Percentiles rank a stretch among this genome's conserved stretches.
Evolutionary conservation across 352 stramenopile genomes (phyloP).

Genomic region (Thraustochytrium sp.): DNA sequence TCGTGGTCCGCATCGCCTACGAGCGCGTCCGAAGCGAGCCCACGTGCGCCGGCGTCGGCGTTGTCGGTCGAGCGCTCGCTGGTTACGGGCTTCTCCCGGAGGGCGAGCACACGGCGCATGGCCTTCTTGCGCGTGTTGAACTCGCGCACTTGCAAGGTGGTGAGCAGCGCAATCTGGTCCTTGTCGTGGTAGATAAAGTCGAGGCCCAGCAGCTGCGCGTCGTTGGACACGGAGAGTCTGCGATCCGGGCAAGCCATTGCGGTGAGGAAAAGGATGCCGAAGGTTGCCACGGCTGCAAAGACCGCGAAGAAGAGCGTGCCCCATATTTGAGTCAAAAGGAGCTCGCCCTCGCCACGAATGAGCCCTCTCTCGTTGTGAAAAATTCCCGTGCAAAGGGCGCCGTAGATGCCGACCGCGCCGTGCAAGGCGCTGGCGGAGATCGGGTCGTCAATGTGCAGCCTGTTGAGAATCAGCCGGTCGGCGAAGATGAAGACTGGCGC

Average conservation of each 20-base stretch:
- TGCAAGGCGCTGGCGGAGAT: slow-evolving; percentile 45
- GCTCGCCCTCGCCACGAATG: not conserved
- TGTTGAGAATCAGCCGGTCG: slow-evolving; percentile 47
- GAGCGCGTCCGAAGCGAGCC: too few species aligned
- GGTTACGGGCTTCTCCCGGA: not conserved
- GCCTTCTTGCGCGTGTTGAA: not conserved
- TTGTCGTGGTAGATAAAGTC: slow-evolving; percentile 14
- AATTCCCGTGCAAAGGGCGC: slow-evolving; percentile 39
- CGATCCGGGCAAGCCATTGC: not conserved
- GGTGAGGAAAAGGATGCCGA: not conserved
- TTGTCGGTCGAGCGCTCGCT: too few species aligned
- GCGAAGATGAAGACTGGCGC: slow-evolving; percentile 47
- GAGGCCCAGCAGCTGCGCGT: not conserved
- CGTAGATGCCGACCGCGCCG: slow-evolving; percentile 34
- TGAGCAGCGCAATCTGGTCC: not conserved
- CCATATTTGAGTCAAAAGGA: not conserved
- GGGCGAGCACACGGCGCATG: not conserved
- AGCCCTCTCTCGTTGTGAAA: slow-evolving; percentile 37
- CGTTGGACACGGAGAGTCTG: not conserved
- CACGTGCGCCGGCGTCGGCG: too few species aligned
- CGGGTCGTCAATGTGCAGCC: slow-evolving; percentile 48
- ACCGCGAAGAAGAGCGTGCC: not conserved
- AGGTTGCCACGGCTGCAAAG: not conserved
- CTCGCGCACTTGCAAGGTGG: not conserved
- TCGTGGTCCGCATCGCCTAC: too few species aligned